A percentile compares a stretch with the other conserved stretches of the same genome.
phyloP scores from a whole-genome alignment of 169 alveolate genomes.

The Condylostoma magnum region DNA sequence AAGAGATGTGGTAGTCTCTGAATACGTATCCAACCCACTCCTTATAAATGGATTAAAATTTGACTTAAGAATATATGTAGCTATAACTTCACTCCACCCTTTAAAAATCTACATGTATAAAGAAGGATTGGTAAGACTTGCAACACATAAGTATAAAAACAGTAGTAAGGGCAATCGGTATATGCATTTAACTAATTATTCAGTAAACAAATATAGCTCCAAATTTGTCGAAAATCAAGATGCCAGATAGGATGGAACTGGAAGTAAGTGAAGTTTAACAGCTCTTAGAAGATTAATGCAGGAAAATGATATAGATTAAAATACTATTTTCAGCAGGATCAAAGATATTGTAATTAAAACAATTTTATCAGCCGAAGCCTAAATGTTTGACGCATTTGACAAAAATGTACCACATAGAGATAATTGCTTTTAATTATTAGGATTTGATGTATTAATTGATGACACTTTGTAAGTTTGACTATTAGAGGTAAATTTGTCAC shows the following conservation, averaged over 20 bases:
- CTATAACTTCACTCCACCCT: conserved; percentile 70
- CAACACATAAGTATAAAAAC: conserved; percentile 56
- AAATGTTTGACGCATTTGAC: conserved; percentile 37
- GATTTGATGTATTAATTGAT: conserved; percentile 84
- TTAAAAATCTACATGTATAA: conserved; percentile 68
- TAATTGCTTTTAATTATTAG: conserved; percentile 76
- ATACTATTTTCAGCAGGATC: conserved; percentile 55
- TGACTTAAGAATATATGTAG: conserved; percentile 81
- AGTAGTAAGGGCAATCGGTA: conserved; percentile 35
- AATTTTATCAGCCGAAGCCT: conserved; percentile 48
- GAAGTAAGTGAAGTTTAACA: conserved; percentile 73
- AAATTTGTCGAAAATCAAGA: conserved; percentile 62
- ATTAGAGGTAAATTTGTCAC: conserved; percentile 81
- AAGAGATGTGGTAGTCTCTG: conserved; percentile 48
- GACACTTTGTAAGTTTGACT: conserved; percentile 74
- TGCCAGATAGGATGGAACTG: conserved; percentile 55
- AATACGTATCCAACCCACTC: conserved; percentile 76
- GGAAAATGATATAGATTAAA: conserved; percentile 53
- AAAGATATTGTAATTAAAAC: conserved; percentile 72
- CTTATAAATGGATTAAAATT: conserved; percentile 76
- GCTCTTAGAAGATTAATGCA: conserved; percentile 58
- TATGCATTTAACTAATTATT: conserved; percentile 79
- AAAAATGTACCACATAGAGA: conserved; percentile 50
- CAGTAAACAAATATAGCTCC: conserved; percentile 61
- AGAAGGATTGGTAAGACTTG: conserved; percentile 82